Evolutionary conservation across 352 stramenopile species (phyloP), one percentile per base, ranked within the genome.

Genomic region (Stramenopiles sp.): DNA sequence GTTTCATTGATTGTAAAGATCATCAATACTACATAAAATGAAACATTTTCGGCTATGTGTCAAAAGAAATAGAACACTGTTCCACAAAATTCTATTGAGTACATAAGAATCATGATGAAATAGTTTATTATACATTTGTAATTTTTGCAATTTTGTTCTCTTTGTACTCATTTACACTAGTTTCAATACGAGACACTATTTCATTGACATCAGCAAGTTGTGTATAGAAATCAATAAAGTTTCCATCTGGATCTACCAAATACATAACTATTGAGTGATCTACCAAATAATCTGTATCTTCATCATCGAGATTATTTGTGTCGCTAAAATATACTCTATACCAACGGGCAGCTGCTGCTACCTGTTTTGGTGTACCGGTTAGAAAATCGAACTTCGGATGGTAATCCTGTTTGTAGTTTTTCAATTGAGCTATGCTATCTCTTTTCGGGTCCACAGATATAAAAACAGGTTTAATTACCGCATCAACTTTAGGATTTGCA

Each of bases 181-280:
- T n/a, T n/a, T n/a, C n/a, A n/a, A n/a, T n/a, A n/a, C n/a, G n/a
- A n/a, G n/a, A n/a, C n/a, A n/a, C 26, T 17, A 38, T 38, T 15
- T 51, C 43, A 2, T 48, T 20, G 2, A 36, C n/a, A 10, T 53
- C 45, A n/a, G 36, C 85, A 40, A 70, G 70, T 58, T 98, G 84
- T 45, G 84, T 95, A 53, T 93, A 98, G 52, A 94, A 96, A 53
- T 96, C 83, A 12, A 91, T 58, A 50, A 98, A 89, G 49, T 93
- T 66, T 37, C 86, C 86, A 35, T 87, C 68, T 1, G 83, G 71
- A 0, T 66, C 66, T 40, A 93, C 61, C 45, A 96, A 76, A 58
- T 96, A 96, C 59, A 96, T 80, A 23, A 96, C 84, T 58, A 98
- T 98, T 21, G 74, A 93, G 59, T 98, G 86, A 59, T 98, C 86